phyloP scores from a whole-genome alignment of 2,329 filamentous ascomycete species.

The Xylaria sp. region DNA sequence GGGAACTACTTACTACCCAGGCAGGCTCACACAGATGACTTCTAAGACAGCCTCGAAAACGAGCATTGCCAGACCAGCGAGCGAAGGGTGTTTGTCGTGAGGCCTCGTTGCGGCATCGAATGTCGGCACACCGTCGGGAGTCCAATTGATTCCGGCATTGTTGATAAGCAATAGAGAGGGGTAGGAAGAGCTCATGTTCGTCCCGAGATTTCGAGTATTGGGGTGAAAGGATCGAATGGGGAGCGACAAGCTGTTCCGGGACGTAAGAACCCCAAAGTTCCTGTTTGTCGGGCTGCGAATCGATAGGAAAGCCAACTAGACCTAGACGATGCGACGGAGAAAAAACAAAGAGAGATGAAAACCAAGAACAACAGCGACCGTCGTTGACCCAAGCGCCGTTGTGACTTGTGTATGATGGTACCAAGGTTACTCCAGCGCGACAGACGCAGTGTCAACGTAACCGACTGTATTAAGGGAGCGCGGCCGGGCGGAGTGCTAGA shows the following conservation, averaged over 20 bases:
- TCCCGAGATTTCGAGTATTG: slow-evolving; percentile 43
- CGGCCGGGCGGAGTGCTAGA: neutral
- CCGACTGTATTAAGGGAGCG: neutral
- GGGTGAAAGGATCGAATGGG: slow-evolving; percentile 5
- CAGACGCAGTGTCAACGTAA: neutral
- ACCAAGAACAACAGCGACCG: neutral
- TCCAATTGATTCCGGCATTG: slow-evolving; percentile 41
- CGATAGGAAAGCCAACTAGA: neutral
- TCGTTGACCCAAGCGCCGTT: neutral
- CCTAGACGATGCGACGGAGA: neutral
- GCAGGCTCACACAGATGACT: slow-evolving; percentile 84
- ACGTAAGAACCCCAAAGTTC: neutral
- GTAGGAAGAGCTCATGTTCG: slow-evolving; percentile 50
- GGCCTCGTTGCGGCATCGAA: slow-evolving; percentile 48
- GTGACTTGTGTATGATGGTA: neutral
- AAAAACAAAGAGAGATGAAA: neutral
- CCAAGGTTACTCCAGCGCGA: neutral
- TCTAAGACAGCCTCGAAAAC: slow-evolving; percentile 80
- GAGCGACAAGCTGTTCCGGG: neutral
- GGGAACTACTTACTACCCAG: slow-evolving; percentile 71
- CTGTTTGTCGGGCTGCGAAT: neutral
- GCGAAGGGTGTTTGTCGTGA: slow-evolving; percentile 70
- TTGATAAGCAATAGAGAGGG: slow-evolving; percentile 60
- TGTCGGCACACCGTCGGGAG: slow-evolving; percentile 54
- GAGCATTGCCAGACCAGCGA: slow-evolving; percentile 77